Base-by-base conservation (phyloP, 1,284 basidiomycete species). In the Puccinia triticina region DNA sequence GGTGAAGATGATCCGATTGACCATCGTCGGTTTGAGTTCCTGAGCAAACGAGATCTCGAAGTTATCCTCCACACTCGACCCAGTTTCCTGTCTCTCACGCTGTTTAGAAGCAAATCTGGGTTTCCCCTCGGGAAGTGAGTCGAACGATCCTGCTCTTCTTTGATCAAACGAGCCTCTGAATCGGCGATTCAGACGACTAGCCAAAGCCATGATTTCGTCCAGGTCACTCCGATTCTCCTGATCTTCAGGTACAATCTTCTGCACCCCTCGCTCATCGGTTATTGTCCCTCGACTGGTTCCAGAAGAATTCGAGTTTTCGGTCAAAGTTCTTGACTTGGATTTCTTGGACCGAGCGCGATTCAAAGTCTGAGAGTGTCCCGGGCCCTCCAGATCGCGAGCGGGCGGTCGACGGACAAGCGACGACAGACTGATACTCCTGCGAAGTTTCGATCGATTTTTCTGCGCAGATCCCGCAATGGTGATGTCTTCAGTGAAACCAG, bases 351-450 rank as follows among this genome's bases (percentile, higher is more conserved):
- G 69, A 50, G 46, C 21, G 2, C 69, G 69, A 8, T 3, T 34
- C n/a, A 72, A 23, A 32, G 69, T 29, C n/a, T 72, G 69, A 40
- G 69, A 32, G 23, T 48, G 18, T 16, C 12, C 11, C 18, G n/a
- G 11, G 32, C n/a, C 69, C 34, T 26, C 5, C 46, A 40, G 50
- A n/a, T 40, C 18, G 34, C 64, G 64, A 53, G 43, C 2, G 26
- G 11, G 23, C 40, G 37, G 46, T 29, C 43, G 69, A 48, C 69
- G 43, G 29, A 23, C 11, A 14, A 46, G 69, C 11, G 43, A 50
- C n/a, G 69, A 72, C 2, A 72, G 48, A 23, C 69, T 72, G 26
- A 72, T 50, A 29, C 69, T 72, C 69, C 69, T 72, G 18, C 69
- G 69, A 10, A 66, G 64, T 43, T 37, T 40, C n/a, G 48, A 72